Base-by-base conservation (phyloP, 306 rosid species). In the Amphicarpaea edgeworthii region DNA sequence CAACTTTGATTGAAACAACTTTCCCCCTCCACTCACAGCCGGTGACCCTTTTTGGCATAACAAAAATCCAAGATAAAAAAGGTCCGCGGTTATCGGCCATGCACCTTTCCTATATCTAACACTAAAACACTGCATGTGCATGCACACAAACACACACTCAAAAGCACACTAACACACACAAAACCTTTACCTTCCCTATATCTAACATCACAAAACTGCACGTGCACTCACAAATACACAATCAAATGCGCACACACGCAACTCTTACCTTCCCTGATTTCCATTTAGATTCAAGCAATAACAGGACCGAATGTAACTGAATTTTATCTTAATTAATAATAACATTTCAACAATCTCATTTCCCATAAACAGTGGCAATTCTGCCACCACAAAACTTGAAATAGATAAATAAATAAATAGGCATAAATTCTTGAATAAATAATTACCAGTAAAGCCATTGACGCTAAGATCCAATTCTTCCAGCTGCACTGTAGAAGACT, bases 391-490 rank as follows among this genome's bases (percentile, higher is more conserved):
- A 51, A 72, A 51, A 72, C 42, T 12, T 17, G 54, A 68, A 21
- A 67, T 34, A 53, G 58, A 17, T 51, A 42, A 12, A 67, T 34
- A 53, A 26, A 17, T 51, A 42, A 12, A 43, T 2, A 43, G 51
- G 51, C 19, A 46, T 12, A 2, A 50, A 47, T 45, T 45, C 11
- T 10, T 32, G 15, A 62, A 38, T 23, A 40, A 62, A 38, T 23
- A 40, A 41, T 76, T 83, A 95, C 98, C 97, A 54, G 93, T 92
- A 76, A 95, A 92, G 10, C 88, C 96, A 77, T 95, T 95, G 84
- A 76, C 68, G 32, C 97, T 87, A 41, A 95, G 97, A 92, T 95
- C 95, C 85, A 95, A 81, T 77, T 90, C 97, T 73, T 71, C 86
- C 80, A 95, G 53, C 1, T 68, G 71, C 78, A 92, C 21, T 4